Evolutionary conservation across 768 basidiomycete species (phyloP), one percentile per base, ranked within the genome.

Genomic region (Mycena vulgaris): DNA sequence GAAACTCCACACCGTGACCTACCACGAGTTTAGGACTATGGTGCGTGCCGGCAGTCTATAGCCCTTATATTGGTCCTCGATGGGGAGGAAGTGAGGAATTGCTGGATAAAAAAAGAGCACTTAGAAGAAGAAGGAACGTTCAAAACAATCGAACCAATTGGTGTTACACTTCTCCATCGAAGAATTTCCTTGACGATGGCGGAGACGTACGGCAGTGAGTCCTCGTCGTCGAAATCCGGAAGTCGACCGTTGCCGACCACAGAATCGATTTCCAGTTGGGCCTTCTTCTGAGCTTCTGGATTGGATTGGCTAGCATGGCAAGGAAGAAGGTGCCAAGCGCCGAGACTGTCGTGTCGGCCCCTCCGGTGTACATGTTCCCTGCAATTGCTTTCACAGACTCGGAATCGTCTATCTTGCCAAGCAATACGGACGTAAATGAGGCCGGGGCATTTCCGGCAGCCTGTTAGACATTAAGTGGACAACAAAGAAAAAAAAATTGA

Each of bases 251-350:
- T 53, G 5, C 81, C 81, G 1, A 80, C 63, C n/a, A 81, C 72
- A 0, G 69, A 47, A 53, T 83, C 80, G 6, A 83, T 73, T 56
- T 83, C 81, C 25, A 55, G 63, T 55, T 80, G 79, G 2, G 79
- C 80, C 42, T 78, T 78, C 13, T 53, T 63, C 60, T 82, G 81
- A 5, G 74, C 71, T 11, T 82, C 75, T 0, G 81, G 82, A 56
- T 80, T 48, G 75, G 0, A 80, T n/a, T n/a, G 75, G 31, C 23
- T 2, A 78, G 65, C 81, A 83, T 81, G 3, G 77, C 77, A 2
- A 82, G 69, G 21, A 83, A 23, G 63, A 82, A 82, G 17, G 61
- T 77, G 3, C 25, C 48, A n/a, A 69, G 55, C 0, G 47, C 62
- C 2, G 62, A 39, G 23, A 63, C 45, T 4, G 52, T 57, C 33